Base-by-base conservation (phyloP, 2,329 filamentous ascomycete genomes). In the Phaeomoniella chlamydospora region DNA sequence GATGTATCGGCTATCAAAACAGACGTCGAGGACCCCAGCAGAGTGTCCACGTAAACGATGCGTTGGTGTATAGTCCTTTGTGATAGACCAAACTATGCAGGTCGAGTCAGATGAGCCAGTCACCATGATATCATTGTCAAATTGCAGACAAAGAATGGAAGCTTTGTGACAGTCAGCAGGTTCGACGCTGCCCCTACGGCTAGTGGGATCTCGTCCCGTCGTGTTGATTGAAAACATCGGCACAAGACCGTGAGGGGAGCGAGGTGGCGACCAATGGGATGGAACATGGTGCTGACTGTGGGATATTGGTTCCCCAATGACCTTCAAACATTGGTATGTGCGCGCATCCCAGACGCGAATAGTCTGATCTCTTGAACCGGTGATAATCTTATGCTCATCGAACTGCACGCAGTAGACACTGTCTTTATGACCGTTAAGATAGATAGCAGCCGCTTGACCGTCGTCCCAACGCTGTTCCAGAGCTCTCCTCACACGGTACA, bases 361-460 rank as follows among this genome's bases (percentile, higher is more conserved):
- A 0, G 90, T 96, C 54, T 84, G 83, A 59, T 98, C 90, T 42
- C 90, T 79, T 6, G 88, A 94, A 17, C 90, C 90, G 2, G 90
- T 96, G 45, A 98, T 87, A 52, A 96, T 94, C 59, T 96, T 98
- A 53, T 81, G 86, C 79, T 96, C 88, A 55, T 98, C 90, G 54
- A 96, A 98, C 53, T 98, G 90, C 38, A 93, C 74, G 57, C 90
- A 98, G 61, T 98, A 98, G 39, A 98, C 92, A 45, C 86, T 94
- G 56, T 98, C 90, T 16, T 78, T 77, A 55, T 98, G 90, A 2
- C 90, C 90, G 49, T 90, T 85, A 15, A 98, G 70, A 56, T 94
- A 96, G 38, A 93, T 76, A 1, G 85, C 79, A 32, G 75, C 78
- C 5, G 86, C 83, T 45, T 78, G 77, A 38, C 82, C 80, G 35